phyloP scores from a whole-genome alignment of 768 basidiomycete species.

The Omphalotus guepiniiformis region DNA sequence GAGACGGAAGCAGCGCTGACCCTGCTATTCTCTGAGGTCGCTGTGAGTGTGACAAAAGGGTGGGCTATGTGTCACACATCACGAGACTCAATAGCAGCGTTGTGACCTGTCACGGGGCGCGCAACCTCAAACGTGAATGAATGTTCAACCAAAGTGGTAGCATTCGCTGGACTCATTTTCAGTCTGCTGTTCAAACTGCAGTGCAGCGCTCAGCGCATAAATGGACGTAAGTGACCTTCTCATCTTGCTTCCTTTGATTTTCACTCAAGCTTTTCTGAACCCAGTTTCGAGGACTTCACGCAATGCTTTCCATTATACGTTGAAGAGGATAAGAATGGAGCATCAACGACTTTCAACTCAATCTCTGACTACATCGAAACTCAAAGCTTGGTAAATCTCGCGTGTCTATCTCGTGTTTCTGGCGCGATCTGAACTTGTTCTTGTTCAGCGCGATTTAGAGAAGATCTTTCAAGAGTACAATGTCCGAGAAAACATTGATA shows the following conservation, averaged over 20 bases:
- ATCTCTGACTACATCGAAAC: slow-evolving; percentile 72
- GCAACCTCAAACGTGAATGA: not conserved
- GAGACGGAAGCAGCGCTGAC: not conserved
- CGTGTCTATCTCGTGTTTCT: not conserved
- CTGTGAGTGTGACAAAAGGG: not conserved
- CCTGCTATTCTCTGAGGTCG: not conserved
- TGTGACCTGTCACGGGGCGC: not conserved
- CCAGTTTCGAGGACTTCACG: slow-evolving; percentile 56
- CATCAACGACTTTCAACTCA: slow-evolving; percentile 56
- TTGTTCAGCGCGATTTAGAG: slow-evolving; percentile 55
- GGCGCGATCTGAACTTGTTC: not conserved
- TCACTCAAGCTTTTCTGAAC: slow-evolving; percentile 2
- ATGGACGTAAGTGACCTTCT: slow-evolving; percentile 45
- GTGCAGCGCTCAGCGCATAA: slow-evolving; percentile 52
- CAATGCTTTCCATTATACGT: slow-evolving; percentile 67
- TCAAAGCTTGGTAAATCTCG: slow-evolving; percentile 44
- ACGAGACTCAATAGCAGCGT: not conserved
- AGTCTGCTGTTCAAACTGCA: slow-evolving; percentile 52
- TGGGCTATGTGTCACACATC: not conserved
- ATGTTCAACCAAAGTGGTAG: slow-evolving; percentile 10
- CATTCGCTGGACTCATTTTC: slow-evolving; percentile 50
- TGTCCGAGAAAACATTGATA: slow-evolving; percentile 67
- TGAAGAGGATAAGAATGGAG: slow-evolving; percentile 61
- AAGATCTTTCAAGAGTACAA: slow-evolving; percentile 65
- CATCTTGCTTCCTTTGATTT: not conserved